Conservation (phyloP, 345 rosid species). For the Hibiscus tridactylites region DNA sequence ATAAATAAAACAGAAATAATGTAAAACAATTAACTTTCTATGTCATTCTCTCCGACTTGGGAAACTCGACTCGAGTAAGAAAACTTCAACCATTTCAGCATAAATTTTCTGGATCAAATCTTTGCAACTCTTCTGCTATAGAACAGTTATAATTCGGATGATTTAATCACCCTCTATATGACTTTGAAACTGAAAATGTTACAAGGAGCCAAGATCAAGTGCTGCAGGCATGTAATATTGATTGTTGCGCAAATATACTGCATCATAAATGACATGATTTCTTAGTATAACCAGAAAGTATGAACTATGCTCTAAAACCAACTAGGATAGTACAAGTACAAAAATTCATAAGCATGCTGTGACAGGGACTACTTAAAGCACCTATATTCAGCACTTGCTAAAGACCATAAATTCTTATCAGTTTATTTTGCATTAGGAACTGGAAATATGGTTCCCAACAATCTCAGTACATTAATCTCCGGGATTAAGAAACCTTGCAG, state of each 20-base stretch:
- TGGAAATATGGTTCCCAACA: neutral
- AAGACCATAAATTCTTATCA: neutral
- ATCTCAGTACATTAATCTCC: neutral
- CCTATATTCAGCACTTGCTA: neutral
- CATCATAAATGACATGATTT: neutral
- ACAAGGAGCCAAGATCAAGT: neutral
- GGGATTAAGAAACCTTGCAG: neutral
- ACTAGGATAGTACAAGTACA: neutral
- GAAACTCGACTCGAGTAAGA: neutral
- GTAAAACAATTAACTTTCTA: neutral
- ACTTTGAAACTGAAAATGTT: neutral
- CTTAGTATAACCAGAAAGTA: no score
- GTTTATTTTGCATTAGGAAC: neutral
- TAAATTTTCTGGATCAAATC: neutral
- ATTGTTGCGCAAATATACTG: neutral
- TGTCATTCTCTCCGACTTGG: neutral
- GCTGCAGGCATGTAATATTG: neutral
- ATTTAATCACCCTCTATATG: neutral
- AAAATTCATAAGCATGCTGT: neutral
- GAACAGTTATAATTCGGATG: neutral
- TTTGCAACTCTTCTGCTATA: neutral
- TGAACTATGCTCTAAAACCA: neutral
- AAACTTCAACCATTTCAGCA: neutral
- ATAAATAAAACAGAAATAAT: neutral
- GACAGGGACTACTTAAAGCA: neutral